Conservation (phyloP, 2,329 filamentous ascomycete genomes). For the Clarireedia hainanense region DNA sequence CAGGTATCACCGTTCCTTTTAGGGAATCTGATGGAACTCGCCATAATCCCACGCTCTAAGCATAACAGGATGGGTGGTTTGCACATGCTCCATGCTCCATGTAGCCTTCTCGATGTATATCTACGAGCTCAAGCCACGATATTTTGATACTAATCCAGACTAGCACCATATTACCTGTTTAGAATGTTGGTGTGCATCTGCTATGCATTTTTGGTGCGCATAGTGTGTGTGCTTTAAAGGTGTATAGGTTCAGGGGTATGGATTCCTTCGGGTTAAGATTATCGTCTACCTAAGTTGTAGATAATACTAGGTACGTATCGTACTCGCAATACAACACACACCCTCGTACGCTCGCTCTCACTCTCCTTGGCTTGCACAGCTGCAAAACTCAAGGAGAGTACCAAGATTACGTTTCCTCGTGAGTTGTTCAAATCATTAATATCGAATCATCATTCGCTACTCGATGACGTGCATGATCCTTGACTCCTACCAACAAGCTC, state of each 20-base stretch:
- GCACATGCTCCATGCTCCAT: neutral
- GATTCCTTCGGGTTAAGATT: too few relatives aligned
- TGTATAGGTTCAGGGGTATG: too few relatives aligned
- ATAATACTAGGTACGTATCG: too few relatives aligned
- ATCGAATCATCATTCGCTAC: neutral
- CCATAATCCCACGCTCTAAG: too few relatives aligned
- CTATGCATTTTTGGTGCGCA: too few relatives aligned
- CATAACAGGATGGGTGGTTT: neutral
- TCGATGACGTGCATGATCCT: constrained; percentile 3
- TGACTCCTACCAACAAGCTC: too few relatives aligned
- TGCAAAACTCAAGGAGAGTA: neutral
- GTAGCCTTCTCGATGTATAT: constrained; percentile 1
- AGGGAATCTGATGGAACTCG: constrained; percentile 1
- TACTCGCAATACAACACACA: neutral
- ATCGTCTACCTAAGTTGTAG: too few relatives aligned
- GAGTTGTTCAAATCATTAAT: neutral
- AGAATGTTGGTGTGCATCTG: neutral
- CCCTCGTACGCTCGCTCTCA: neutral
- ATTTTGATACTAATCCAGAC: neutral
- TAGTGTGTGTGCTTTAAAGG: too few relatives aligned
- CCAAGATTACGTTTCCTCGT: neutral
- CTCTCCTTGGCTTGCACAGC: neutral
- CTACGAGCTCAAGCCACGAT: neutral
- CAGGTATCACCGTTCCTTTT: neutral
- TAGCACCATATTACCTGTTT: neutral